Evolutionary conservation across 129 eudicot species (phyloP).

Genomic region (Dittrichia graveolens): DNA sequence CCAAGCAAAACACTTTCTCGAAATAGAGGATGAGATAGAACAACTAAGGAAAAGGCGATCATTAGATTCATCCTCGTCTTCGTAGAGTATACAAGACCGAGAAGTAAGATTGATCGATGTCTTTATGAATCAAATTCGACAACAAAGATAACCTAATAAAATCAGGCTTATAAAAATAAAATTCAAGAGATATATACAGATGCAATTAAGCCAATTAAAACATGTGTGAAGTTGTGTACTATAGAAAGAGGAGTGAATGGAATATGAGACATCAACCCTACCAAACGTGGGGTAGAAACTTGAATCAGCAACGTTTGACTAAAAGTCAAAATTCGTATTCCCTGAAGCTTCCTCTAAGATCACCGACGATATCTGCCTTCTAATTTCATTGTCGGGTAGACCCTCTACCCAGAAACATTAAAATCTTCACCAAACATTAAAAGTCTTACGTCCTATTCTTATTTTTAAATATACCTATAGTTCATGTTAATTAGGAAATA

Average conservation of each 20-base stretch:
- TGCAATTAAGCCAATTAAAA: constrained; percentile 5
- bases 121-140: too few relatives aligned
- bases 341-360: constrained; percentile 24
- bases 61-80: too few relatives aligned
- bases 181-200: neutral
- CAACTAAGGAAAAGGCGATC: too few relatives aligned
- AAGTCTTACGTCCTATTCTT: neutral
- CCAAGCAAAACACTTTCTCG: too few relatives aligned
- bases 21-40: too few relatives aligned
- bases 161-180: neutral
- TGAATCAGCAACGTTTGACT: constrained; percentile 21
- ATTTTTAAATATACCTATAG: too few relatives aligned
- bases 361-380: constrained; percentile 37
- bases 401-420: constrained; percentile 30
- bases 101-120: too few relatives aligned
- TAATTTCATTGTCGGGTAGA: constrained; percentile 36
- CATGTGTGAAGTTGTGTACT: neutral
- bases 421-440: constrained; percentile 27
- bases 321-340: constrained; percentile 15
- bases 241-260: neutral
- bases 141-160: too few relatives aligned
- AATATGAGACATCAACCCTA: constrained; percentile 14
- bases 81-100: too few relatives aligned
- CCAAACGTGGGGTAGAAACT: constrained; percentile 23
- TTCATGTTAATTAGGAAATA: too few relatives aligned